Conservation (phyloP, 257 asterid genomes). For the Catharanthus roseus region DNA sequence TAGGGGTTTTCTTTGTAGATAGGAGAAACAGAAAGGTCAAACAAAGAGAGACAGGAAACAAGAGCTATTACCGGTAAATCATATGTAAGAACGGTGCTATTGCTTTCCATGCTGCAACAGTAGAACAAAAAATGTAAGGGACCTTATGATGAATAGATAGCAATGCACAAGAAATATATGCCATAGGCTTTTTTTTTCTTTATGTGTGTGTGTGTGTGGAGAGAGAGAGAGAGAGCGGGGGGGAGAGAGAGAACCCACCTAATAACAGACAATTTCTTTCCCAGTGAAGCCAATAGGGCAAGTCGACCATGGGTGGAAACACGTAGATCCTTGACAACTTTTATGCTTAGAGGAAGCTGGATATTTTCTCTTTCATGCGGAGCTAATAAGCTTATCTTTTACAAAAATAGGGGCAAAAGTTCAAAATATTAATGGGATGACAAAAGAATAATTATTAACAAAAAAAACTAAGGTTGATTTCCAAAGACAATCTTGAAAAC, state of each 20-base stretch:
- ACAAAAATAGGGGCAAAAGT: constrained; percentile 16
- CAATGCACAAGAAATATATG: not conserved
- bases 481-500: constrained; percentile 11
- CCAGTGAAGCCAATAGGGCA: constrained; percentile 77
- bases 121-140: constrained; percentile 13
- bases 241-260: constrained; percentile 54
- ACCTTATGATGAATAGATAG: constrained; percentile 10
- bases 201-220: not conserved
- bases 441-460: constrained; percentile 6
- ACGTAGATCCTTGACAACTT: constrained; percentile 67
- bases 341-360: constrained; percentile 52
- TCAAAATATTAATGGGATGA: constrained; percentile 9
- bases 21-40: constrained; percentile 6
- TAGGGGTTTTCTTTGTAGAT: not conserved
- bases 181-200: not conserved
- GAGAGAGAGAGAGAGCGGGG: constrained; percentile 4
- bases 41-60: not conserved
- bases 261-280: constrained; percentile 70
- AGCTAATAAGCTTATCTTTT: constrained; percentile 62
- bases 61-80: constrained; percentile 71
- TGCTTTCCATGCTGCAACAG: constrained; percentile 73
- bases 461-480: not conserved
- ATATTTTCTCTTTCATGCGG: constrained; percentile 60
- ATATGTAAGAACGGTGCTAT: constrained; percentile 61
- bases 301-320: constrained; percentile 71